Conservation (phyloP, 768 basidiomycete genomes). For the Pulveroboletus sp. region DNA sequence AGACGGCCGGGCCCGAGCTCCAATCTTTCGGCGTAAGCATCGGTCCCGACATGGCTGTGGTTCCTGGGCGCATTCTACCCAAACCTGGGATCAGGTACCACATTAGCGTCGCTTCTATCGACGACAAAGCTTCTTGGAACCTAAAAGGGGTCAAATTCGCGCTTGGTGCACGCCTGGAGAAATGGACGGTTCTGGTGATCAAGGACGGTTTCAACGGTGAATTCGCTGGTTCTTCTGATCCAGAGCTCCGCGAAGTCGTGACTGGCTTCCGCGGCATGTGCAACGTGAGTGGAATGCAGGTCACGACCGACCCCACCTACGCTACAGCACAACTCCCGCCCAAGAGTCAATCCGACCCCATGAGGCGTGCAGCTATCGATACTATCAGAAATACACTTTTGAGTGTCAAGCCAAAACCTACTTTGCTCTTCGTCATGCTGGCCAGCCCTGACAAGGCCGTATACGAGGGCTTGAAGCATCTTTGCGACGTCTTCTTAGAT, state of each 20-base stretch:
- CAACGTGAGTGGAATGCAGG: constrained; percentile 54
- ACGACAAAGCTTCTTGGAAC: constrained; percentile 52
- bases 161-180: constrained; percentile 48
- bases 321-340: constrained; percentile 44
- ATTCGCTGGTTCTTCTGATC: constrained; percentile 52
- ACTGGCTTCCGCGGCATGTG: constrained; percentile 63
- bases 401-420: constrained; percentile 38
- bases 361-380: constrained; percentile 46
- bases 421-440: constrained; percentile 44
- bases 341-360: constrained; percentile 51
- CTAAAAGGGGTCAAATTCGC: constrained; percentile 56
- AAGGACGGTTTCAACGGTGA: constrained; percentile 57
- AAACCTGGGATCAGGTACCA: constrained; percentile 42
- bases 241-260: constrained; percentile 43
- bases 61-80: constrained; percentile 49
- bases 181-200: constrained; percentile 70
- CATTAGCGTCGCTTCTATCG: constrained; percentile 30
- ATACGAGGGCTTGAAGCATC: constrained; percentile 50
- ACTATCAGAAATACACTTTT: constrained; percentile 42
- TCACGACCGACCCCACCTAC: constrained; percentile 34
- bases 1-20: constrained; percentile 32
- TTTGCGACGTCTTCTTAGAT: constrained; percentile 48
- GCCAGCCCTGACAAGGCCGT: constrained; percentile 45
- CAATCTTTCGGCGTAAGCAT: constrained; percentile 43
- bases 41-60: constrained; percentile 49